Conservation (phyloP, 2,329 filamentous ascomycete species). For the Mycosphaerella arachidis region DNA sequence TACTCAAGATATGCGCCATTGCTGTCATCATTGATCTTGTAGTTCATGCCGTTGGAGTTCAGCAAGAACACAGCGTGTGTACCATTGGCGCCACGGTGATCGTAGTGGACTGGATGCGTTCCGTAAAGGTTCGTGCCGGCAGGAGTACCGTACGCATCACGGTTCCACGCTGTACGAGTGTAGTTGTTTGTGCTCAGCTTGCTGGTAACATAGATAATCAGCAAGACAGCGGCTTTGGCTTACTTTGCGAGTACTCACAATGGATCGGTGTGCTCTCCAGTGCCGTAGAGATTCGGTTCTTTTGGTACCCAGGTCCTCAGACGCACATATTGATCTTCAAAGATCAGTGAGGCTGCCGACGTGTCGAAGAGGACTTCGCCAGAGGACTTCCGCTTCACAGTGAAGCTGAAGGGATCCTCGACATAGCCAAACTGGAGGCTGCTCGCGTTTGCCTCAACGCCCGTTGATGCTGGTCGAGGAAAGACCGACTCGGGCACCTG, state of each 20-base stretch:
- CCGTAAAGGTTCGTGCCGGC: conserved; percentile 65
- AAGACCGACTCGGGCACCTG: conserved; percentile 69
- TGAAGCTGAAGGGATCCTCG: conserved; percentile 63
- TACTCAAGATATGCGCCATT: conserved; percentile 70
- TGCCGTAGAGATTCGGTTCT: conserved; percentile 68
- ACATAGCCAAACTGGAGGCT: conserved; percentile 53
- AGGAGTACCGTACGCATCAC: conserved; percentile 61
- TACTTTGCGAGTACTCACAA: conserved; percentile 22
- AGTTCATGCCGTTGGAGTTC: conserved; percentile 71
- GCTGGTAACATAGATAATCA: conserved; percentile 10
- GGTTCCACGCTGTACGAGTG: conserved; percentile 65
- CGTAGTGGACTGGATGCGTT: conserved; percentile 70
- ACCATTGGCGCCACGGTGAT: conserved; percentile 56
- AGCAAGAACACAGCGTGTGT: conserved; percentile 64
- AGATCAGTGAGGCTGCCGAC: conserved; percentile 61
- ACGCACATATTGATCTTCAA: conserved; percentile 72
- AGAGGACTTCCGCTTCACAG: conserved; percentile 54
- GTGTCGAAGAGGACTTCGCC: conserved; percentile 65
- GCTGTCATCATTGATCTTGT: conserved; percentile 66
- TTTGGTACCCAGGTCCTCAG: conserved; percentile 66
- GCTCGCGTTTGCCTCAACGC: conserved; percentile 25
- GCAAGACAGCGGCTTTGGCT: not conserved
- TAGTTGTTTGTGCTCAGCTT: conserved; percentile 62
- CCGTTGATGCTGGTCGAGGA: conserved; percentile 51
- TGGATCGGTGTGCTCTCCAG: conserved; percentile 72